A percentile compares a stretch with the other conserved stretches of the same genome.
Conservation (phyloP, 2,329 filamentous ascomycete species). For the Biscogniauxia mediterranea region DNA sequence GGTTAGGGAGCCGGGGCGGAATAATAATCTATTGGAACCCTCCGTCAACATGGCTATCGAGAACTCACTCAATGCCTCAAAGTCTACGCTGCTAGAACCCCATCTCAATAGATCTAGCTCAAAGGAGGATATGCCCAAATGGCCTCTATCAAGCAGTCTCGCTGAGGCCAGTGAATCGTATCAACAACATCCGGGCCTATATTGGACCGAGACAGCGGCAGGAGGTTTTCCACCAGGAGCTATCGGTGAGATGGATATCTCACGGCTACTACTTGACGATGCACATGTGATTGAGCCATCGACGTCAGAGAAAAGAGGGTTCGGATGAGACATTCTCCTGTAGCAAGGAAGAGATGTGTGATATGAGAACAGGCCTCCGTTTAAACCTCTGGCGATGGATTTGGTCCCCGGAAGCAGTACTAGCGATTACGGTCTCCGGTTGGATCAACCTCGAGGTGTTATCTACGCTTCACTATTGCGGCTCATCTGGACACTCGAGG, state of each 20-base stretch:
- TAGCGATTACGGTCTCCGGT: not conserved
- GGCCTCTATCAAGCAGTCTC: conserved; percentile 36
- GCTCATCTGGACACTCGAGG: not conserved
- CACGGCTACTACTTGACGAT: conserved; percentile 58
- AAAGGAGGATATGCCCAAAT: conserved; percentile 48
- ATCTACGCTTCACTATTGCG: not conserved
- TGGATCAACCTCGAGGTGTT: not conserved
- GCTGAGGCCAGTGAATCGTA: conserved; percentile 35
- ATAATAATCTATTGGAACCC: conserved; percentile 49
- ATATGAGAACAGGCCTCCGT: not conserved
- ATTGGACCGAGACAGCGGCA: conserved; percentile 43
- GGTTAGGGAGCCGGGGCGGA: conserved; percentile 40
- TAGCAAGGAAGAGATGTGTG: conserved; percentile 1
- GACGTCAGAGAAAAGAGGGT: conserved; percentile 27
- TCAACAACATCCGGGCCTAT: conserved; percentile 39
- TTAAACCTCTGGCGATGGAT: not conserved
- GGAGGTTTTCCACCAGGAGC: conserved; percentile 39
- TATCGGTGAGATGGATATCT: conserved; percentile 61
- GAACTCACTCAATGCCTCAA: conserved; percentile 42
- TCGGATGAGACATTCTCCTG: conserved; percentile 20
- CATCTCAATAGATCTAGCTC: conserved; percentile 41
- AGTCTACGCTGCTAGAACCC: conserved; percentile 38
- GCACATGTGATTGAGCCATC: conserved; percentile 31
- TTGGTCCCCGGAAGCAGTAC: not conserved
- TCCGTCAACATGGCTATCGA: conserved; percentile 50